A percentile compares a stretch with the other conserved stretches of the same genome.
phyloP scores from a whole-genome alignment of 352 stramenopile species.

The Globisporangium polare region DNA sequence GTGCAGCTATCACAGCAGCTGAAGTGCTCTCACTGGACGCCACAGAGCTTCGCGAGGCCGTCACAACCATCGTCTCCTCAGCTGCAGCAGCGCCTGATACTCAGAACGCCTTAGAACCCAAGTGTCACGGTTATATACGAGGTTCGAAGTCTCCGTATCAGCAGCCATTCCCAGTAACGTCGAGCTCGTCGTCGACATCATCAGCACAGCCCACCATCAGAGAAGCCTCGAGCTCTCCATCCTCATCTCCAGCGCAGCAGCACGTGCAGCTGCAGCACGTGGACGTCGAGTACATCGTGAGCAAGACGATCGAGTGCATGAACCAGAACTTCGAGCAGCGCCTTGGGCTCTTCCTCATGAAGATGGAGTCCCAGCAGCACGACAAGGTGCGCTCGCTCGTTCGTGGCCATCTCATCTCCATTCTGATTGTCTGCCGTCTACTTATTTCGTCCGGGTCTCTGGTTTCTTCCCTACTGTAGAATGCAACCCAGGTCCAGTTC shows the following conservation, averaged over 20 bases:
- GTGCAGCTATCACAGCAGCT: not conserved
- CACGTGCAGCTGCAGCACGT: constrained; percentile 28
- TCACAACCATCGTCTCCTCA: not conserved
- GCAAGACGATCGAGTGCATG: constrained; percentile 62
- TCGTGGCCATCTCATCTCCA: not conserved
- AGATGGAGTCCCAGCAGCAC: constrained; percentile 59
- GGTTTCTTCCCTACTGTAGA: constrained; percentile 16
- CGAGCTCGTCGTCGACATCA: not conserved
- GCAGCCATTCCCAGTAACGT: not conserved
- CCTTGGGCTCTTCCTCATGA: constrained; percentile 44
- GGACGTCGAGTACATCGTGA: constrained; percentile 64
- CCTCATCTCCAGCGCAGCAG: constrained; percentile 1
- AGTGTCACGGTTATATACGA: not conserved
- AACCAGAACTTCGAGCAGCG: constrained; percentile 64
- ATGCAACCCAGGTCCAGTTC: constrained; percentile 45
- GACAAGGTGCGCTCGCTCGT: constrained; percentile 33
- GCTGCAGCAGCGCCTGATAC: not conserved
- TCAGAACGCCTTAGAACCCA: not conserved
- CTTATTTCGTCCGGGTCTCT: not conserved
- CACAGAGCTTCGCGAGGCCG: not conserved
- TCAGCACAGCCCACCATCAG: not conserved
- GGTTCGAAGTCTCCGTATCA: not conserved
- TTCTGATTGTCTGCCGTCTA: not conserved
- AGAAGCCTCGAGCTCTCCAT: not conserved
- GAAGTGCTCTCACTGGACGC: not conserved